phyloP scores from a whole-genome alignment of 169 alveolate species.

The Plasmodium ovale region DNA sequence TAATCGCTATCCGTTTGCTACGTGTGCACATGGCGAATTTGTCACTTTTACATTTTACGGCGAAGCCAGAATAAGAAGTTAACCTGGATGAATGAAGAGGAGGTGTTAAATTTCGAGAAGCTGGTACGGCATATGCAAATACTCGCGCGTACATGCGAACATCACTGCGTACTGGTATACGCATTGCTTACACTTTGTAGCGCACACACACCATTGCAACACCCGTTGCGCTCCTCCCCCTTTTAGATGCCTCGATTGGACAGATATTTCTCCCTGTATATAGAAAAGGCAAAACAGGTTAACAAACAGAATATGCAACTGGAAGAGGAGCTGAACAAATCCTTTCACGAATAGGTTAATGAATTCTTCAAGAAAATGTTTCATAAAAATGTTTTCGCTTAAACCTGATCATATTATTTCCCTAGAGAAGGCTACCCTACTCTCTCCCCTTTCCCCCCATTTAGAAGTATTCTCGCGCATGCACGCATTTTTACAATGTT shows the following conservation, averaged over 20 bases:
- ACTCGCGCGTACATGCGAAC: no score
- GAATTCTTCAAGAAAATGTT: no score
- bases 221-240: not conserved
- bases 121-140: conserved; percentile 13
- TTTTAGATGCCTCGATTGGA: conserved; percentile 68
- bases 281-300: conserved; percentile 69
- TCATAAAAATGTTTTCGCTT: not conserved
- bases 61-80: conserved; percentile 34
- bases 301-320: conserved; percentile 42
- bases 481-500: not conserved
- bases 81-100: conserved; percentile 58
- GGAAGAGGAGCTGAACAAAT: conserved; percentile 38
- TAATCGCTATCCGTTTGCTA: no score
- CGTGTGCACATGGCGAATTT: not conserved
- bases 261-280: conserved; percentile 58
- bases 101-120: conserved; percentile 41
- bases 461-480: not conserved
- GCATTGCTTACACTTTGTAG: not conserved
- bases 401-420: not conserved
- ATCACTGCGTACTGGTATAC: not conserved
- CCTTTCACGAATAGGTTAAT: conserved; percentile 53
- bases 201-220: not conserved
- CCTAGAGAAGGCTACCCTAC: not conserved
- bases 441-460: not conserved
- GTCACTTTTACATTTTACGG: not conserved